Conservation (phyloP, 345 rosid species). For the Ceriops zippeliana region DNA sequence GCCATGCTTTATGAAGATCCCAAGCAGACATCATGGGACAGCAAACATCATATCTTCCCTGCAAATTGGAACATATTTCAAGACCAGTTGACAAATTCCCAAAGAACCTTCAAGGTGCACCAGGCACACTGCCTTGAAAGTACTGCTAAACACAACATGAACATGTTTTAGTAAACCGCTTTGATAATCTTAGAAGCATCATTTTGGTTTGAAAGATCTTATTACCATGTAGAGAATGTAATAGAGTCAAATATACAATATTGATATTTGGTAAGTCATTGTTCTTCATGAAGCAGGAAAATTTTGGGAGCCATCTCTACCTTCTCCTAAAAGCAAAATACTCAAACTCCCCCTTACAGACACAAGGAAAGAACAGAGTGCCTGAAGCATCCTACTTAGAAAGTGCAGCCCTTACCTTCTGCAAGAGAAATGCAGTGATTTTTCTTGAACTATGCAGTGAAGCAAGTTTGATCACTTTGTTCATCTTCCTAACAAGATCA, state of each 20-base stretch:
- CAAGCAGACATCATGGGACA: conserved; percentile 99
- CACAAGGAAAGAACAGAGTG: no score
- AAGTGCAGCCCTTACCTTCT: no score
- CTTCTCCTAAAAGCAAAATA: no score
- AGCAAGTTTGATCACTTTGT: background rate
- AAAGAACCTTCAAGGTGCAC: background rate
- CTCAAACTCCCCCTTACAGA: no score
- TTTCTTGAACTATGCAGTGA: background rate
- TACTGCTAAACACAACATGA: background rate
- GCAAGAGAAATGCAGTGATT: background rate
- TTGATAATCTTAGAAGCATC: background rate
- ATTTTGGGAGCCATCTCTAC: no score
- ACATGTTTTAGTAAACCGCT: background rate
- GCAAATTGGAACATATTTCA: conserved; percentile 22
- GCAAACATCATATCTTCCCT: conserved; percentile 94
- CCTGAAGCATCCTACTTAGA: no score
- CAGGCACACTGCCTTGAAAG: background rate
- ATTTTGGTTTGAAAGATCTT: background rate
- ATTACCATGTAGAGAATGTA: background rate
- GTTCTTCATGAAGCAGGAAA: background rate
- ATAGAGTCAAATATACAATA: background rate
- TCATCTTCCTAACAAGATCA: conserved; percentile 1
- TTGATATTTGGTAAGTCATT: background rate
- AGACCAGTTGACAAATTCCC: background rate
- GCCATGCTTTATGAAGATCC: conserved; percentile 98